These are phyloP conservation scores for Phytophthora cryptogea DNA, from an alignment of 352 stramenopile species.

Conservation along the genomic window DNA sequence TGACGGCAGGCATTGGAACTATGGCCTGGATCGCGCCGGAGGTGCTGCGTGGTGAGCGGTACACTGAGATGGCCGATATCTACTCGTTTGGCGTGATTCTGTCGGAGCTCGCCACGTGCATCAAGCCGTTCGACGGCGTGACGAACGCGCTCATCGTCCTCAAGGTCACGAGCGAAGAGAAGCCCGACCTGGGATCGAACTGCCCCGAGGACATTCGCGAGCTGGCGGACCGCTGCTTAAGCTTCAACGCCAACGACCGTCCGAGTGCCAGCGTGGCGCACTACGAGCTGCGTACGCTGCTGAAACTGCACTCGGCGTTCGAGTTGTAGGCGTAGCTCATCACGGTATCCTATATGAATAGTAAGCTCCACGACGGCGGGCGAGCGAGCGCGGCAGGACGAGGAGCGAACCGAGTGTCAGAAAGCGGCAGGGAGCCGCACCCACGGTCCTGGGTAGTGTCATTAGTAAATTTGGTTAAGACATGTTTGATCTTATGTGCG, in stretches of 20 bases:
- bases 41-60: slow-evolving; percentile 78
- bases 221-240: slow-evolving; percentile 62
- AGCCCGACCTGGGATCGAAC: slow-evolving; percentile 55
- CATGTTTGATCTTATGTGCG: slow-evolving; percentile 17
- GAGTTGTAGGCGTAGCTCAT: slow-evolving; percentile 42
- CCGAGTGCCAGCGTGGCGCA: slow-evolving; percentile 75
- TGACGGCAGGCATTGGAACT: slow-evolving; percentile 84
- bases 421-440: slow-evolving; percentile 14
- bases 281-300: slow-evolving; percentile 76
- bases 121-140: slow-evolving; percentile 69
- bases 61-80: slow-evolving; percentile 86
- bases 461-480: slow-evolving; percentile 34
- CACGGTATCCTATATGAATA: slow-evolving; percentile 34
- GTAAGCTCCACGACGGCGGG: slow-evolving; percentile 29
- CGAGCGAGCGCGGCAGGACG: not conserved
- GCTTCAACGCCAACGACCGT: slow-evolving; percentile 63
- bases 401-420: slow-evolving; percentile 4
- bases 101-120: slow-evolving; percentile 70
- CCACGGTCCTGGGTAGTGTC: slow-evolving; percentile 26
- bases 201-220: slow-evolving; percentile 74
- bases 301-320: slow-evolving; percentile 66
- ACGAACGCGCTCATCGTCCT: slow-evolving; percentile 75
- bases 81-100: slow-evolving; percentile 88
- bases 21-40: slow-evolving; percentile 87
- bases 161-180: slow-evolving; percentile 76